Evolutionary conservation across 371 early-diverging fungal genomes (phyloP).

Genomic region (Massospora cicadina): DNA sequence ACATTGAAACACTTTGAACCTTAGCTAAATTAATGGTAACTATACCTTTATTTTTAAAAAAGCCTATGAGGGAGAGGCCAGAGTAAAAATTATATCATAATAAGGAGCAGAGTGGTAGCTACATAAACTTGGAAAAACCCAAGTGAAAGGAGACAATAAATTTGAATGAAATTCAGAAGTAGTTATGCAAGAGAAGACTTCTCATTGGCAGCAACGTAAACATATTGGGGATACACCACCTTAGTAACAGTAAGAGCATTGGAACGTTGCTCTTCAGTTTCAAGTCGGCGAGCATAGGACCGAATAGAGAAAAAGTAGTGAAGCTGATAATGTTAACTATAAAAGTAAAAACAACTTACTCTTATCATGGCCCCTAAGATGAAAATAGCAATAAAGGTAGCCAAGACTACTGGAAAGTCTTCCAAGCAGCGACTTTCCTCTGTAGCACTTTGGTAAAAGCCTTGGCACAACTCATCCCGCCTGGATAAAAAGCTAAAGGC

Average conservation of each 20-base stretch:
- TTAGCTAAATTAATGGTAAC: no score
- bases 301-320: conserved; percentile 8
- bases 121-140: no score
- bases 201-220: conserved; percentile 2
- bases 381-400: neutral
- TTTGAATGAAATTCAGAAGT: neutral
- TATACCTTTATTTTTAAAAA: no score
- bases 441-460: neutral
- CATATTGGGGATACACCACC: conserved; percentile 6
- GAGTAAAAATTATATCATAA: no score
- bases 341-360: conserved; percentile 3
- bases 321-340: neutral
- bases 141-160: no score
- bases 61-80: no score
- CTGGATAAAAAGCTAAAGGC: neutral
- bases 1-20: no score
- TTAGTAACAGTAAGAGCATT: neutral
- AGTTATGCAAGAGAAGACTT: conserved; percentile 4
- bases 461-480: neutral
- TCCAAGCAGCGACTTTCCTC: neutral
- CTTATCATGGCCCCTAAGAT: neutral
- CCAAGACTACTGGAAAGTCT: neutral
- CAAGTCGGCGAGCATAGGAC: conserved; percentile 7
- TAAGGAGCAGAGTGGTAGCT: no score
- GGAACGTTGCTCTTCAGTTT: neutral